Evolutionary conservation across 2,329 filamentous ascomycete species (phyloP).

Genomic region (Fusarium verrucosum): DNA sequence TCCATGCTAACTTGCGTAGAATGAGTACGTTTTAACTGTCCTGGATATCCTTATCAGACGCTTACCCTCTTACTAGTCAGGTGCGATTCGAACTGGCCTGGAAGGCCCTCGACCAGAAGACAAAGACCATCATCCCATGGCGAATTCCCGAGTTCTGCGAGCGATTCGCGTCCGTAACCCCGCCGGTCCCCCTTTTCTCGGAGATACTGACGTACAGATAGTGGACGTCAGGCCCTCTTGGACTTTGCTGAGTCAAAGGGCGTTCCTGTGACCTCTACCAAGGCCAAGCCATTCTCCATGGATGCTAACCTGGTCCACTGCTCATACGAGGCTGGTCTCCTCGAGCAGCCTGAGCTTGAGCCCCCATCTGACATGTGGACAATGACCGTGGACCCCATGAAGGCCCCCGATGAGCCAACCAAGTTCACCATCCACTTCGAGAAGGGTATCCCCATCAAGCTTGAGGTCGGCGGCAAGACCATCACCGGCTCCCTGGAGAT

Average conservation of each 20-base stretch:
- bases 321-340: conserved; percentile 28
- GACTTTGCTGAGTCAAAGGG: conserved; percentile 72
- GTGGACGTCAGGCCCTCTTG: conserved; percentile 64
- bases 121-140: conserved; percentile 80
- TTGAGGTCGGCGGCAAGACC: conserved; percentile 62
- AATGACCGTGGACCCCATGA: conserved; percentile 59
- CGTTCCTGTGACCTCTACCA: conserved; percentile 77
- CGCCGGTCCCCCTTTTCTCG: not conserved
- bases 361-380: conserved; percentile 78
- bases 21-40: conserved; percentile 2
- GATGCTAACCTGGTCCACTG: conserved; percentile 47
- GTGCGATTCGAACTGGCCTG: conserved; percentile 53
- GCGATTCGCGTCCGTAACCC: conserved; percentile 60
- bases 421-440: conserved; percentile 73
- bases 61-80: conserved; percentile 33
- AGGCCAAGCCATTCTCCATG: conserved; percentile 70
- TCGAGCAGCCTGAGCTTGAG: conserved; percentile 63
- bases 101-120: conserved; percentile 63
- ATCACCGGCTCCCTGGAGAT: conserved; percentile 71
- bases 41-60: not conserved
- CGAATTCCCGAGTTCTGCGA: conserved; percentile 74
- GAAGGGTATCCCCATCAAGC: conserved; percentile 73
- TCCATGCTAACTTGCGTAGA: not conserved
- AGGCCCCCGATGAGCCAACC: conserved; percentile 70
- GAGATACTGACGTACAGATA: not conserved